Conservation (phyloP, 2,329 filamentous ascomycete genomes). For the Hymenoscyphus fraxineus region DNA sequence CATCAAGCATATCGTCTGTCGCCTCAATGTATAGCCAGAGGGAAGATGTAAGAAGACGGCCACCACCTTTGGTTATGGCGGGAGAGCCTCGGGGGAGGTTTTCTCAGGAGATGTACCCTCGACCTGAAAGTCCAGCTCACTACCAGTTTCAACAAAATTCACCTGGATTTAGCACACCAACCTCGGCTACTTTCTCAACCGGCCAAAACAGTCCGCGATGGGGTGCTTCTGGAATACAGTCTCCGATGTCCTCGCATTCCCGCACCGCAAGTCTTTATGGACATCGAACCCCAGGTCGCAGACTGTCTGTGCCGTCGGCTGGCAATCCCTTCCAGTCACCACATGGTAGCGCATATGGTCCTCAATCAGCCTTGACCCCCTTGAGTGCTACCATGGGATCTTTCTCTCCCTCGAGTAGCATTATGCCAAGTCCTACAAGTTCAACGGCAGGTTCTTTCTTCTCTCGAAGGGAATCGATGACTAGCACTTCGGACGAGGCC, state of each 20-base stretch:
- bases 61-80: conserved; percentile 79
- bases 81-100: conserved; percentile 64
- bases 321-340: conserved; percentile 70
- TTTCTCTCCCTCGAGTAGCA: conserved; percentile 55
- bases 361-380: conserved; percentile 49
- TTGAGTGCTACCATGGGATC: conserved; percentile 52
- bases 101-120: conserved; percentile 62
- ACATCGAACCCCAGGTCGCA: conserved; percentile 63
- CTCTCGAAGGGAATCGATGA: conserved; percentile 61
- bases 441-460: conserved; percentile 53
- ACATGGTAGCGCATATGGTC: conserved; percentile 52
- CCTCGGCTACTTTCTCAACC: conserved; percentile 76
- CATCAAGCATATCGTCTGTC: conserved; percentile 79
- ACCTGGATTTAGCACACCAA: conserved; percentile 77
- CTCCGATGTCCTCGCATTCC: conserved; percentile 67
- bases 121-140: conserved; percentile 51
- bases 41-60: conserved; percentile 66
- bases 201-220: conserved; percentile 75
- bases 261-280: conserved; percentile 70
- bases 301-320: conserved; percentile 77
- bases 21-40: conserved; percentile 47
- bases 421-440: conserved; percentile 63
- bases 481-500: conserved; percentile 65
- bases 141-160: conserved; percentile 66
- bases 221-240: conserved; percentile 58